Conservation (phyloP, 805 yeast genomes). For the Metschnikowia proteae region DNA sequence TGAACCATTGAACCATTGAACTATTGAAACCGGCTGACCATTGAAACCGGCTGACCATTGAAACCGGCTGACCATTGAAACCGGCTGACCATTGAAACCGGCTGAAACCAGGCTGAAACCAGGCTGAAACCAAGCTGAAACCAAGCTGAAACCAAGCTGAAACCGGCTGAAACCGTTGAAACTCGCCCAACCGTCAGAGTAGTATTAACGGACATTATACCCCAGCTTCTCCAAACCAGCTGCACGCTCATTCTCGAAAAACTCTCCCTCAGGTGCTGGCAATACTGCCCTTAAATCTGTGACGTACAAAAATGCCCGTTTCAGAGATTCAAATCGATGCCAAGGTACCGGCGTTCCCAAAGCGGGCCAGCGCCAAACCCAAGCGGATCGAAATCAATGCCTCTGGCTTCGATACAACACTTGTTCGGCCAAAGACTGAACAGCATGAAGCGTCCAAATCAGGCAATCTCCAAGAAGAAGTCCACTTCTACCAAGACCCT, state of each 20-base stretch:
- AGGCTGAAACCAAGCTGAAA: no score
- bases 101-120: neutral
- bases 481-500: conserved; percentile 7
- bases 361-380: neutral
- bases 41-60: no score
- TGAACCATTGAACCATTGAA: no score
- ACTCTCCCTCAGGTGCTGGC: no score
- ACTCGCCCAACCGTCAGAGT: no score
- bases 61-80: neutral
- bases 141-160: neutral
- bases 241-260: no score
- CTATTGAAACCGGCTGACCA: no score
- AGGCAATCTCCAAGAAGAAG: neutral
- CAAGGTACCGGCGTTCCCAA: neutral
- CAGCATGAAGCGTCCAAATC: neutral
- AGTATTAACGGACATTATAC: no score
- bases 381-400: conserved; percentile 7
- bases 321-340: conserved; percentile 6
- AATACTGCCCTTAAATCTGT: no score
- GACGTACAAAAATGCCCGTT: conserved; percentile 11
- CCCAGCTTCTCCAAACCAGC: no score
- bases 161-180: no score
- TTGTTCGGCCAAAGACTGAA: neutral
- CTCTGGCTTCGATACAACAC: conserved; percentile 2
- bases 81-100: no score